Conservation (phyloP, 202 grass and related monocot species). For the Setaria viridis region DNA sequence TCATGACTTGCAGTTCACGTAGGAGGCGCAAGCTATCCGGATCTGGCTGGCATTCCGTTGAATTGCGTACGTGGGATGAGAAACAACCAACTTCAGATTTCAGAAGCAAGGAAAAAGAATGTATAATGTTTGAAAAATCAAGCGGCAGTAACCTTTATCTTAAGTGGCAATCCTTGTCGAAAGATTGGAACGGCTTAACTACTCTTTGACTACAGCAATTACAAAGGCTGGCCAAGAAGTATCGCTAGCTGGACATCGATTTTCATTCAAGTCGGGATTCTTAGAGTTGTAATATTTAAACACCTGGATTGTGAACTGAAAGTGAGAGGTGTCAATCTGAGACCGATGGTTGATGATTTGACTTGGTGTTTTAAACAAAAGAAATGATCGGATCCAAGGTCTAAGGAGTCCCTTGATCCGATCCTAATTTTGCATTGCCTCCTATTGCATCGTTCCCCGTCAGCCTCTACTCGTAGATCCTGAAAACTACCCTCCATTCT, state of each 20-base stretch:
- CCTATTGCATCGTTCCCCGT: not conserved
- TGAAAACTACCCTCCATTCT: not conserved
- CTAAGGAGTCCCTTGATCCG: not conserved
- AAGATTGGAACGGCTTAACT: constrained; percentile 25
- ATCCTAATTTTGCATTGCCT: not conserved
- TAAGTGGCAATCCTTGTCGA: constrained; percentile 11
- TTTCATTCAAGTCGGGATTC: not conserved
- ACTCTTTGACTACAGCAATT: constrained; percentile 17
- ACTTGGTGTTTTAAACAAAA: constrained; percentile 1
- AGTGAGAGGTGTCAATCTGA: not conserved
- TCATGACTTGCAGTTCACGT: constrained; percentile 16
- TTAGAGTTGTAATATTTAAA: constrained; percentile 9
- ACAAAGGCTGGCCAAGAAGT: not conserved
- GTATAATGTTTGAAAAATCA: not conserved
- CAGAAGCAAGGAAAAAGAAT: not conserved
- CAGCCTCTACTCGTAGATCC: not conserved
- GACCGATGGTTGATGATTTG: constrained; percentile 12
- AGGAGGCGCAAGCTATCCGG: not conserved
- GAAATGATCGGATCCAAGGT: not conserved
- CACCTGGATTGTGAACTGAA: not conserved
- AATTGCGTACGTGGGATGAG: not conserved
- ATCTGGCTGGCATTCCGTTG: not conserved
- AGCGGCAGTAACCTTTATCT: constrained; percentile 6
- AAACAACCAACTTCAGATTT: not conserved
- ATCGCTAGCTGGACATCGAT: not conserved